phyloP scores from a whole-genome alignment of 1,284 basidiomycete genomes.

The Peniophora sp. region DNA sequence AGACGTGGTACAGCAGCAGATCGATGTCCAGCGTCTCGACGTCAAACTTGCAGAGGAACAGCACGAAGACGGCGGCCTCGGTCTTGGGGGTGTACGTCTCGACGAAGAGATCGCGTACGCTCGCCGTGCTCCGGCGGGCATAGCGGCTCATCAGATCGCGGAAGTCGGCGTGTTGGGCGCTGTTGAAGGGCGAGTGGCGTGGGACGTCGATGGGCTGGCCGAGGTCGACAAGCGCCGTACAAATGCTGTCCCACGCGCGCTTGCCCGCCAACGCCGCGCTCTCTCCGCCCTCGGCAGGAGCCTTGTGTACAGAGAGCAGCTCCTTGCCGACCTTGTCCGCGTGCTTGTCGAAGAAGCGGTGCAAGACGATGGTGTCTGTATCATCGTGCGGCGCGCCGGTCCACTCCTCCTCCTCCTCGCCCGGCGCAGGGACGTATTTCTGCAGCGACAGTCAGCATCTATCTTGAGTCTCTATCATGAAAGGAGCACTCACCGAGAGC shows the following conservation, averaged over 20 bases:
- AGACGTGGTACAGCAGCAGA: slow-evolving; percentile 74
- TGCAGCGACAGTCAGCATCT: slow-evolving; percentile 17
- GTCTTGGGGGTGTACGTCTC: slow-evolving; percentile 47
- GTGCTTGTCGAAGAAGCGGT: slow-evolving; percentile 77
- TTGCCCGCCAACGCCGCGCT: slow-evolving; percentile 55
- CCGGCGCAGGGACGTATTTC: slow-evolving; percentile 44
- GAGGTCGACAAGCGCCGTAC: slow-evolving; percentile 69
- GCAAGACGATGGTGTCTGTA: slow-evolving; percentile 73
- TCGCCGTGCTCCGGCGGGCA: slow-evolving; percentile 50
- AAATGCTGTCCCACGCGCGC: slow-evolving; percentile 70
- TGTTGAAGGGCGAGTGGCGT: slow-evolving; percentile 39
- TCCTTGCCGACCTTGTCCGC: slow-evolving; percentile 82
- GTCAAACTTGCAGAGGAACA: slow-evolving; percentile 62
- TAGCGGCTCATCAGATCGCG: slow-evolving; percentile 66
- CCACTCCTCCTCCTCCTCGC: slow-evolving; percentile 62
- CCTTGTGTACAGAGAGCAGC: slow-evolving; percentile 63
- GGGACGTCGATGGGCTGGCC: slow-evolving; percentile 66
- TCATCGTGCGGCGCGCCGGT: slow-evolving; percentile 69
- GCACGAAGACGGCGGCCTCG: slow-evolving; percentile 48
- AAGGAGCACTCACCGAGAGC: slow-evolving; percentile 53
- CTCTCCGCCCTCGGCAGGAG: slow-evolving; percentile 47
- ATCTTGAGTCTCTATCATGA: slow-evolving; percentile 1
- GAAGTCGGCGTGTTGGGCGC: slow-evolving; percentile 52
- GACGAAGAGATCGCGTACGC: slow-evolving; percentile 64
- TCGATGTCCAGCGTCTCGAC: slow-evolving; percentile 84